Base-by-base conservation (phyloP, 768 basidiomycete genomes). In the Mycena capillaripes region DNA sequence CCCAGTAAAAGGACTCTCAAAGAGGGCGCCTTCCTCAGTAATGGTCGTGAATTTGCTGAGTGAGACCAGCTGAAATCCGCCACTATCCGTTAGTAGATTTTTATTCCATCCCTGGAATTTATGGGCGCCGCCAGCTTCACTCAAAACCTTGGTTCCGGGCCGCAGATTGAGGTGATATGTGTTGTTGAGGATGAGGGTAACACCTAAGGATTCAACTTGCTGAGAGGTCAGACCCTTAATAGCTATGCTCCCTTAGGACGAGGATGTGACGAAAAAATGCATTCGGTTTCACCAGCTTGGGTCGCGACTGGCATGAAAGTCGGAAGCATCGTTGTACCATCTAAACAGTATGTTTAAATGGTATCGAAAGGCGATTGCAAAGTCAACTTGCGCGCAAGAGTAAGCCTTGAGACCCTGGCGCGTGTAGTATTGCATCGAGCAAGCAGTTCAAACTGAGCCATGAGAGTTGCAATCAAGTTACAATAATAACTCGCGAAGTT, bases 301-400 rank as follows among this genome's bases (percentile, higher is more conserved):
- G 96, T 97, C 3, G 95, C 95, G 11, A 97, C 95, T 4, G 95
- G 96, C 96, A 97, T 97, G 77, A 97, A 97, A 0, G 95, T 95
- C 2, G 95, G 95, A 23, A 96, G 84, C 86, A 93, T 90, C 2
- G 95, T 96, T 44, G 88, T 83, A 11, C 94, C 95, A 84, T 96
- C 94, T 95, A 71, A 27, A 74, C 23, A 53, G 36, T 11, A 64
- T 52, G 65, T 59, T 72, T 32, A 55, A 48, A n/a, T 56, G 58
- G 4, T 72, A 65, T 68, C 70, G 36, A 66, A 16, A 69, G 52
- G 34, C 46, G 57, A 62, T 25, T 2, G 19, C 21, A 72, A 44
- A 19, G 32, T 23, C 12, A 52, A 85, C 92, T 79, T 79, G 93
- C 95, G 95, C 65, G 93, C 86, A 53, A 97, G 87, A 30, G 86